Evolutionary conservation across 495 filamentous ascomycete genomes (phyloP).

Genomic region (Echria macrotheca): DNA sequence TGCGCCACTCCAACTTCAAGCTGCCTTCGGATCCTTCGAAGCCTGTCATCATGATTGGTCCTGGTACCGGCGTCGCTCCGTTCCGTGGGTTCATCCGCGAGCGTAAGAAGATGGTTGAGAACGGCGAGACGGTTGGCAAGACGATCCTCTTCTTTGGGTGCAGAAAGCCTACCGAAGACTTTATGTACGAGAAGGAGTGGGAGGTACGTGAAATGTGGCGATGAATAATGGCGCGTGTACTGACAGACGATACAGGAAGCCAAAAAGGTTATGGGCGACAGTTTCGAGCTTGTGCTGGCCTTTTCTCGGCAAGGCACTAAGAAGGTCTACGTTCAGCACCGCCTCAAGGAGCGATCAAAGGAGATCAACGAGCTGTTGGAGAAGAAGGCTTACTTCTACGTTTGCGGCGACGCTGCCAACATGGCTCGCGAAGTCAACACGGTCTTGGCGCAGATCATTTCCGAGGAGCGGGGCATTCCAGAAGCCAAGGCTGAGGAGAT

Average conservation of each 20-base stretch:
- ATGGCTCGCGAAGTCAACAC: conserved; percentile 97
- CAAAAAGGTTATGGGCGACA: conserved; percentile 74
- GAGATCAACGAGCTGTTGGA: conserved; percentile 84
- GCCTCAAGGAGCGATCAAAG: conserved; percentile 72
- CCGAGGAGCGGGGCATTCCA: conserved; percentile 71
- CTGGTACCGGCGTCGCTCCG: conserved; percentile 93
- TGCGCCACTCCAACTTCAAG: conserved; percentile 99
- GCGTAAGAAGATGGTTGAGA: conserved; percentile 70
- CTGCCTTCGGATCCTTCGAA: conserved; percentile 90
- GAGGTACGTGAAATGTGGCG: conserved; percentile 78
- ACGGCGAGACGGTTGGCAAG: conserved; percentile 79
- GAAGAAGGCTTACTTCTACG: conserved; percentile 91
- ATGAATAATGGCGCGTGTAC: too few species aligned
- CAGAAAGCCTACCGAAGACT: conserved; percentile 78
- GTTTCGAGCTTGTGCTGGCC: conserved; percentile 80
- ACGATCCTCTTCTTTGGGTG: conserved; percentile 95
- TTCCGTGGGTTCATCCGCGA: conserved; percentile 96
- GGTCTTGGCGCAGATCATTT: conserved; percentile 75
- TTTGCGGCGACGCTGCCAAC: conserved; percentile 95
- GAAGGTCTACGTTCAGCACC: conserved; percentile 98
- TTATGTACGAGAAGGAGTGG: conserved; percentile 88
- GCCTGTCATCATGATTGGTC: conserved; percentile 93
- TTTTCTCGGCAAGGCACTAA: conserved; percentile 81
- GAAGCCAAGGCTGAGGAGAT: conserved; percentile 87
- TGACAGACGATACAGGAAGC: conserved; percentile 55